Base-by-base conservation (phyloP, 1,284 basidiomycete genomes). In the Meira nashicola region DNA sequence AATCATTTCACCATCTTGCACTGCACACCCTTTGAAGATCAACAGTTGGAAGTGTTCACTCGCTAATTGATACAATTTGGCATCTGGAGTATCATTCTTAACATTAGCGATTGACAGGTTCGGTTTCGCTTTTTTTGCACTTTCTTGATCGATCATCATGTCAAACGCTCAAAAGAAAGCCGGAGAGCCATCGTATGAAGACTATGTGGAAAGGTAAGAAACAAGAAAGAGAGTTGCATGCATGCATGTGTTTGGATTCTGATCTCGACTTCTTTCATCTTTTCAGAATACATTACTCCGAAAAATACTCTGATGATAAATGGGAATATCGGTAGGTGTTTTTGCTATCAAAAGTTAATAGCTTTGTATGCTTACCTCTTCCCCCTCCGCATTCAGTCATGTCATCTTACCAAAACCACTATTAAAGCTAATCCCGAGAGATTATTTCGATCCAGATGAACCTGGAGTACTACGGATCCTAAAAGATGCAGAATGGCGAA, bases 401-500 rank as follows among this genome's bases (percentile, higher is more conserved):
- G 73, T 74, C 39, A 72, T 71, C 48, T 64, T 70, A n/a, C 70
- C 75, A 78, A 82, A 77, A 56, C 70, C 70, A 11, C 66, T 78
- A 62, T 65, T 78, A 54, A 77, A 77, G 48, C 63, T 71, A n/a
- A 65, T 78, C 21, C 76, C 76, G 5, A 67, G 77, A 53, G 55
- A 53, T 48, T 83, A 80, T 67, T 89, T 86, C 70, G 81, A 84
- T 40, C 79, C 80, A 1, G 87, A 92, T 68, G 85, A 89, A 64
- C 83, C 85, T 33, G 89, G 89, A 6, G 86, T 88, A 5, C 83
- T 96, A 59, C 85, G 92, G 8, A 85, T 96, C 56, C 81, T 96
- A 56, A 81, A 84, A 3, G 93, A 96, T 78, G 80, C 84, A 44
- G 93, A 97, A 80, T 97, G 93, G 93, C 84, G 93, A 76, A 89